Conservation (phyloP, 129 eudicot genomes). For the Centella asiatica region DNA sequence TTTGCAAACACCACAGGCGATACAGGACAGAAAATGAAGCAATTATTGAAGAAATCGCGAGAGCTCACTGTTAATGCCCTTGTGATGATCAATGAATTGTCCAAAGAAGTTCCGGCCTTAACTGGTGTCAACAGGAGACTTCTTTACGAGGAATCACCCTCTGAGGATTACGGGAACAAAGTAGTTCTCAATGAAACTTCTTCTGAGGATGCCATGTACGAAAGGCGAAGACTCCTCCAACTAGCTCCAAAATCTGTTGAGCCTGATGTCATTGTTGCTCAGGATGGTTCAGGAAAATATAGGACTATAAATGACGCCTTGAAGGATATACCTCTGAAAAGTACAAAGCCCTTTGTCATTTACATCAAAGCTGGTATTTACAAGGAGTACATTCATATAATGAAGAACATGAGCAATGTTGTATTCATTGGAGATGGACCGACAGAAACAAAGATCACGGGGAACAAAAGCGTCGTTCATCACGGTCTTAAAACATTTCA, state of each 20-base stretch:
- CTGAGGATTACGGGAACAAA: neutral
- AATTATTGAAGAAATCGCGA: constrained; percentile 11
- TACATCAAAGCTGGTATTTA: constrained; percentile 36
- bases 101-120: constrained; percentile 4
- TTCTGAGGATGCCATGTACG: neutral
- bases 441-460: constrained; percentile 31
- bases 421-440: constrained; percentile 42
- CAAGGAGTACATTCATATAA: constrained; percentile 21
- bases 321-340: constrained; percentile 9
- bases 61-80: constrained; percentile 31
- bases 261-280: constrained; percentile 25
- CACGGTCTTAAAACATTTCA: constrained; percentile 12
- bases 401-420: constrained; percentile 9
- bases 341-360: constrained; percentile 12
- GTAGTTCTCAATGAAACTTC: neutral
- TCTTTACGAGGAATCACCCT: neutral
- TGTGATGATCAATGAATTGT: constrained; percentile 20
- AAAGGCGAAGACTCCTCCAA: constrained; percentile 8
- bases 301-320: constrained; percentile 29
- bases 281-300: constrained; percentile 23
- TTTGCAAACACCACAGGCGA: constrained; percentile 11
- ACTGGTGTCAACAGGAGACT: neutral
- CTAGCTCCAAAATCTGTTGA: neutral
- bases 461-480: constrained; percentile 24
- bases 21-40: constrained; percentile 27